phyloP scores from a whole-genome alignment of 2,329 filamentous ascomycete genomes.

The Cordyceps cicadae region DNA sequence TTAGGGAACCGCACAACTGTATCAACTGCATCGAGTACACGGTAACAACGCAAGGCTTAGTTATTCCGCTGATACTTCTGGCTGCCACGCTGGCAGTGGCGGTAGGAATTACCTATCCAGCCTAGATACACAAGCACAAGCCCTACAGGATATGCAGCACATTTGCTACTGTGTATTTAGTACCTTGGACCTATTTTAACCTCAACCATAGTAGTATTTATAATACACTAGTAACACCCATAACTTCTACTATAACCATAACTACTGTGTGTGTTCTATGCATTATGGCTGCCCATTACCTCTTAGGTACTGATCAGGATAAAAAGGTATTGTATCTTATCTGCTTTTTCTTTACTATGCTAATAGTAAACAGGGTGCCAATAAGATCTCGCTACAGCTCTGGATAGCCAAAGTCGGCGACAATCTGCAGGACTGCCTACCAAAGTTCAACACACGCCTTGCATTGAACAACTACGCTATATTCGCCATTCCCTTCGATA shows the following conservation, averaged over 20 bases:
- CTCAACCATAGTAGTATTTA: background rate
- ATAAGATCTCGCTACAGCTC: background rate
- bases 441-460: background rate
- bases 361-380: background rate
- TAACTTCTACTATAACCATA: background rate
- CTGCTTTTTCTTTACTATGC: background rate
- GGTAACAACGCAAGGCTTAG: background rate
- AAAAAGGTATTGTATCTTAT: background rate
- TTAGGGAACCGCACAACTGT: background rate
- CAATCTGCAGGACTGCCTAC: background rate
- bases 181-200: no score
- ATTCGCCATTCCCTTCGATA: no score
- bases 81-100: background rate
- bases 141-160: background rate
- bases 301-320: background rate
- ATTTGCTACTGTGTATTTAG: background rate
- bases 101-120: background rate
- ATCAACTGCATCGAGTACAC: background rate
- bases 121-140: background rate
- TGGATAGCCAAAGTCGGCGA: background rate
- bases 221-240: background rate
- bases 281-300: background rate
- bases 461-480: background rate
- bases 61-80: background rate
- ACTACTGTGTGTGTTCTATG: background rate